Evolutionary conservation across 805 yeast species (phyloP).

Genomic region (Candida pseudofarinosa): DNA sequence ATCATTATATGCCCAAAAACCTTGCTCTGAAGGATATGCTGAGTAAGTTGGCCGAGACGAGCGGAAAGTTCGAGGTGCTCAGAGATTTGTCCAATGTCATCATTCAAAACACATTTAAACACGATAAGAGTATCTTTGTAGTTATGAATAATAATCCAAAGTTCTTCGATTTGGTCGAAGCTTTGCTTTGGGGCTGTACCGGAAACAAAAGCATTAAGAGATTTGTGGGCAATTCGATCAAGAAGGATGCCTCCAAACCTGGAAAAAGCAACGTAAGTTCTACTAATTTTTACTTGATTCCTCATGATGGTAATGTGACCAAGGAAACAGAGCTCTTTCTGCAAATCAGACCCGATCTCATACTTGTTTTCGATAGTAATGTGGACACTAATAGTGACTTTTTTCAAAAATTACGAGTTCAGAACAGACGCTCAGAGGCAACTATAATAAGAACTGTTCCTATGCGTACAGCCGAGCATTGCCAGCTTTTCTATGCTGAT

Average conservation of each 20-base stretch:
- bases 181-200: slow-evolving; percentile 56
- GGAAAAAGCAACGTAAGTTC: slow-evolving; percentile 6
- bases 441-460: slow-evolving; percentile 71
- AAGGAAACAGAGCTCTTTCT: slow-evolving; percentile 21
- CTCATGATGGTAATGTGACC: slow-evolving; percentile 26
- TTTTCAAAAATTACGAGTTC: slow-evolving; percentile 22
- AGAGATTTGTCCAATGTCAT: slow-evolving; percentile 59
- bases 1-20: slow-evolving; percentile 81
- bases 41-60: slow-evolving; percentile 63
- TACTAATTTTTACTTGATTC: slow-evolving; percentile 41
- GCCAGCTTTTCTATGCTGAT: slow-evolving; percentile 46
- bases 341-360: slow-evolving; percentile 46
- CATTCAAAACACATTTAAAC: slow-evolving; percentile 26
- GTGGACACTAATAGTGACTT: slow-evolving; percentile 41
- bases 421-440: slow-evolving; percentile 32
- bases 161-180: slow-evolving; percentile 70
- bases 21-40: slow-evolving; percentile 70
- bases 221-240: slow-evolving; percentile 60
- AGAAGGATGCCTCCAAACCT: slow-evolving; percentile 32
- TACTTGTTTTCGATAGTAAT: slow-evolving; percentile 62
- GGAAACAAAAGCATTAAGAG: slow-evolving; percentile 48
- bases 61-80: slow-evolving; percentile 79
- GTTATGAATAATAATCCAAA: slow-evolving; percentile 63
- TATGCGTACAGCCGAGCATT: slow-evolving; percentile 80
- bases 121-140: slow-evolving; percentile 54